Evolutionary conservation across 2,329 filamentous ascomycete species (phyloP), one percentile per base, ranked within the genome.

Genomic region (Aureobasidium lini): DNA sequence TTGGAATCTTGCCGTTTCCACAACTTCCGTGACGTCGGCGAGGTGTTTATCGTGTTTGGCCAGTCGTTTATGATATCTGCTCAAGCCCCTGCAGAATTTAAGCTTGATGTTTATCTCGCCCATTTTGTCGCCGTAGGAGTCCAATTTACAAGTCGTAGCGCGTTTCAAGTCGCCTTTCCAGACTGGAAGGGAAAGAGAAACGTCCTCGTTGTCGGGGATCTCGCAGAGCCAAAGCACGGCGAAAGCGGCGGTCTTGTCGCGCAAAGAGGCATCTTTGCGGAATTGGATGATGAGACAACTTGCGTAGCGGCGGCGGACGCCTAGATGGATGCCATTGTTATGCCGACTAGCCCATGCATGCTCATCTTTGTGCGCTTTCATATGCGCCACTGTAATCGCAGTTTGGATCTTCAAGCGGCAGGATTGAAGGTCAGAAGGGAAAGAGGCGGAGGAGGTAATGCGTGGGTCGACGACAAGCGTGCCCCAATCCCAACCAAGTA

Each of bases 401-500:
- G 84, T 84, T 44, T 79, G 79, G 54, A 88, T 69, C 67, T 86
- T 87, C 62, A 87, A 71, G 49, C 82, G 77, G 37, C 81, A 73
- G 13, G 34, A 13, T 28, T 50, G 63, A 5, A 70, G 61, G 9
- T 81, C 75, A 1, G 76, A 66, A 0, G 81, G 76, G 1, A 85
- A 72, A n/a, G 77, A 71, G 13, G 77, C 76, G 8, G 6, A 23
- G 1, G 73, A 73, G 53, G 75, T 77, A 11, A 85, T 72, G 0
- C 74, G 68, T 0, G 81, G 77, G n/a, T 81, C 77, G 43, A 89
- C 74, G 62, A 88, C 83, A 0, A 90, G 67, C 0, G 87, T 90
- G 5, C 87, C 88, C 59, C 84, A 86, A 28, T 88, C 84, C 86
- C 87, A 90, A 1, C 88, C 88, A 0, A 83, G 72, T 34, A 86